Evolutionary conservation across 305 asterid genomes (phyloP).

Genomic region (Fraxinus latifolia): DNA sequence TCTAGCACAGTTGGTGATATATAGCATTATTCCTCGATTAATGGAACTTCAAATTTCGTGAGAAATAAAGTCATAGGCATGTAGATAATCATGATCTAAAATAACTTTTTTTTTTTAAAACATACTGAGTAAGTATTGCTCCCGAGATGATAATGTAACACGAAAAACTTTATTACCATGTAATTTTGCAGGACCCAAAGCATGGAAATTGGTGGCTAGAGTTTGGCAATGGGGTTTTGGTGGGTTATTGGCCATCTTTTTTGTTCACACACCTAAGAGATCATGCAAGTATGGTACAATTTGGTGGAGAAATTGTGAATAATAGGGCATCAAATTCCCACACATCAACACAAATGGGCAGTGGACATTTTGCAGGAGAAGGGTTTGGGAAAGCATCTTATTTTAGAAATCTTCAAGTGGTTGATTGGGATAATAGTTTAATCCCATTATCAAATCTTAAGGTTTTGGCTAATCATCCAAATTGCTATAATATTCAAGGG

Average conservation of each 20-base stretch:
- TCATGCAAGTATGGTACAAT: conserved; percentile 84
- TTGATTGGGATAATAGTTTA: conserved; percentile 83
- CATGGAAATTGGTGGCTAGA: conserved; percentile 98
- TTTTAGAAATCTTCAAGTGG: conserved; percentile 74
- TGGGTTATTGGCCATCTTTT: conserved; percentile 88
- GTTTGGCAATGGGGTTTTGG: conserved; percentile 69
- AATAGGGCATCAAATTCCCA: conserved; percentile 48
- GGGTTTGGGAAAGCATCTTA: conserved; percentile 90
- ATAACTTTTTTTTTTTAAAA: neutral
- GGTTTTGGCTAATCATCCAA: conserved; percentile 73
- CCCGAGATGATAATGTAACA: neutral
- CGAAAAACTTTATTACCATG: neutral
- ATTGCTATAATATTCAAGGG: conserved; percentile 78
- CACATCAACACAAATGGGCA: conserved; percentile 91
- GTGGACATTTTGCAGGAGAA: conserved; percentile 89
- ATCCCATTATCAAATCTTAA: conserved; percentile 66
- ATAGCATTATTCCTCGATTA: too few relatives aligned
- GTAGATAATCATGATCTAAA: neutral
- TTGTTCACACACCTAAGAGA: conserved; percentile 65
- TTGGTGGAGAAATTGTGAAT: conserved; percentile 89
- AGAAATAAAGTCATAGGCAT: neutral
- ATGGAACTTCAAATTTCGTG: neutral
- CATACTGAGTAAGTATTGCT: neutral
- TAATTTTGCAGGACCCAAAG: conserved; percentile 66
- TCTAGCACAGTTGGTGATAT: too few relatives aligned